phyloP scores from a whole-genome alignment of 257 asterid species.

The Petrea volubilis region DNA sequence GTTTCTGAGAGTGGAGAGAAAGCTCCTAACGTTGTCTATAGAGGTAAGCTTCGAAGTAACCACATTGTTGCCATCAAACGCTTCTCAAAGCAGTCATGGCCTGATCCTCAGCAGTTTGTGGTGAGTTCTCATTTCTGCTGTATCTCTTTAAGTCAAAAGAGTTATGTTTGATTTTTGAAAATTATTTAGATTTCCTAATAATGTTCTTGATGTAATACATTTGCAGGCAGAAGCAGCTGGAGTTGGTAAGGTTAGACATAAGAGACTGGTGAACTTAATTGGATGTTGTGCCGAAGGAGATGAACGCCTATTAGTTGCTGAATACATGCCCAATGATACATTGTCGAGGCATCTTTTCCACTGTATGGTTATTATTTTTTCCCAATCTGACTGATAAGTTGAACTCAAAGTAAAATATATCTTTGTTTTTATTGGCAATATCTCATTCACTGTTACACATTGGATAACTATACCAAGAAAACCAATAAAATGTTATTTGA shows the following conservation, averaged over 20 bases:
- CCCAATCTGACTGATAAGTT: background rate
- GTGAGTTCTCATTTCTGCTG: constrained; percentile 37
- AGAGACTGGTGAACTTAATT: constrained; percentile 83
- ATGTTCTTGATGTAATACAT: constrained; percentile 14
- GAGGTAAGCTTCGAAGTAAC: constrained; percentile 70
- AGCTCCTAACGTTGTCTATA: constrained; percentile 80
- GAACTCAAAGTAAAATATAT: too few relatives aligned
- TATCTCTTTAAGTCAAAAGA: background rate
- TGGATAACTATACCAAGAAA: too few relatives aligned
- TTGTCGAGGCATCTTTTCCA: constrained; percentile 92
- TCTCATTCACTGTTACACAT: too few relatives aligned
- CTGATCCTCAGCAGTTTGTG: constrained; percentile 78
- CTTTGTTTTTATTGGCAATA: too few relatives aligned
- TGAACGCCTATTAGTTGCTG: constrained; percentile 92
- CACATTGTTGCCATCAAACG: constrained; percentile 71
- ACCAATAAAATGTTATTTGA: too few relatives aligned
- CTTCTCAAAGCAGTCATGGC: constrained; percentile 85
- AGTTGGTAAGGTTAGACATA: constrained; percentile 92
- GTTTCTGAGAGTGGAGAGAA: constrained; percentile 87
- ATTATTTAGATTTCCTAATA: too few relatives aligned
- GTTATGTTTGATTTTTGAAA: background rate
- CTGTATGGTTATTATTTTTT: constrained; percentile 58
- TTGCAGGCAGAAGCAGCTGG: constrained; percentile 94
- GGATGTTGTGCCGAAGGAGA: constrained; percentile 99
- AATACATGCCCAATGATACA: constrained; percentile 89